Percentiles rank a stretch among this genome's conserved stretches.
These are phyloP conservation scores for Blepharisma stoltei DNA, from an alignment of 73 alveolate genomes.

Conservation along the genomic window DNA sequence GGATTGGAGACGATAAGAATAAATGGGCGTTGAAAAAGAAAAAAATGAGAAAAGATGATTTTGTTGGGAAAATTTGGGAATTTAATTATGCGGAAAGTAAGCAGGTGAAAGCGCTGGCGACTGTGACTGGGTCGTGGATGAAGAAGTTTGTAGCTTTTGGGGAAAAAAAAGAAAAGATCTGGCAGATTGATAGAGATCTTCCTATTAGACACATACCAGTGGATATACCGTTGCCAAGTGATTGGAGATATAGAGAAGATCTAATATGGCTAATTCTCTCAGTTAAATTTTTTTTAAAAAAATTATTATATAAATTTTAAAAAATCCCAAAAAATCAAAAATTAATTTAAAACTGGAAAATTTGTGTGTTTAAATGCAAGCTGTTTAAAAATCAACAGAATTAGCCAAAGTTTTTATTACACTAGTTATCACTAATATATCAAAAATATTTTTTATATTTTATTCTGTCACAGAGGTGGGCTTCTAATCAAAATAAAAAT, in stretches of 20 bases:
- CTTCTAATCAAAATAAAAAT: too few species aligned
- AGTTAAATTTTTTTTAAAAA: too few species aligned
- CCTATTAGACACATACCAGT: slow-evolving; percentile 51
- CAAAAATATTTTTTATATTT: too few species aligned
- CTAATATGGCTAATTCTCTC: slow-evolving; percentile 74
- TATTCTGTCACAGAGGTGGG: too few species aligned
- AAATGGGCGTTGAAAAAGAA: slow-evolving; percentile 12
- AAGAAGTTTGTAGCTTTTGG: slow-evolving; percentile 43
- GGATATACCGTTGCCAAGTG: slow-evolving; percentile 82
- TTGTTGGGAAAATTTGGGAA: slow-evolving; percentile 9
- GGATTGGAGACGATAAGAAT: slow-evolving; percentile 20
- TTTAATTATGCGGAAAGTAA: not conserved
- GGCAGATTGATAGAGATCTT: slow-evolving; percentile 45
- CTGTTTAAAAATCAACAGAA: too few species aligned
- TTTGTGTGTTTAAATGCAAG: too few species aligned
- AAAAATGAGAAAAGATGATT: slow-evolving; percentile 25
- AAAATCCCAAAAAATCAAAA: too few species aligned
- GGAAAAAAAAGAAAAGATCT: slow-evolving; percentile 33
- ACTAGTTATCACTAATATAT: too few species aligned
- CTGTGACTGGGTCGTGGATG: slow-evolving; percentile 56
- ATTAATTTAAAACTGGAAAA: too few species aligned
- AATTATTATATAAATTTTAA: slow-evolving; percentile 47
- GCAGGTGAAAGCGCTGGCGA: not conserved
- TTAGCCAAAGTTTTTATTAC: too few species aligned
- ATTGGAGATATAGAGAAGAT: slow-evolving; percentile 95